Conservation (phyloP, 352 stramenopile species). For the Elongisporangium anandrum region DNA sequence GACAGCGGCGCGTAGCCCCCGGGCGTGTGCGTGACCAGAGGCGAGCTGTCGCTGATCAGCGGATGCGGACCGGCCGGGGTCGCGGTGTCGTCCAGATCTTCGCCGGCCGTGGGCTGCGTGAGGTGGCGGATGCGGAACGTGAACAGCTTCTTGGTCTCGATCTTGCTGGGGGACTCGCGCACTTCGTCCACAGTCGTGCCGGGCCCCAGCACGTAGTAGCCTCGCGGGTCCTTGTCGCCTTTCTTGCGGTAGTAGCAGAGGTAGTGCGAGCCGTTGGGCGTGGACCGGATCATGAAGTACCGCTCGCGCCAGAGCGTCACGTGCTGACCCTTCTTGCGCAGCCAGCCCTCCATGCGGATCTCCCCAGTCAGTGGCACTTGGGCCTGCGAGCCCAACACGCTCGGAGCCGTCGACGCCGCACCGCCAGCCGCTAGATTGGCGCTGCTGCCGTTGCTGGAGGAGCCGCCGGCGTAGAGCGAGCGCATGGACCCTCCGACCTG, state of each 20-base stretch:
- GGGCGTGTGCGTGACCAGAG: slow-evolving; percentile 7
- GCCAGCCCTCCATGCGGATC: slow-evolving; percentile 84
- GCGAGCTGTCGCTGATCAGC: slow-evolving; percentile 10
- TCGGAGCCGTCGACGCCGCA: neutral
- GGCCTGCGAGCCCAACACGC: slow-evolving; percentile 1
- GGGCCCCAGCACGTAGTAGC: slow-evolving; percentile 75
- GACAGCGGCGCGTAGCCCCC: slow-evolving; percentile 28
- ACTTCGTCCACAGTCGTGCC: slow-evolving; percentile 84
- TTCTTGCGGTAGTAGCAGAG: slow-evolving; percentile 85
- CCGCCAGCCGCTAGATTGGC: slow-evolving; percentile 6
- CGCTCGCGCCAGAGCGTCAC: slow-evolving; percentile 83
- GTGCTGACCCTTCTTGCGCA: slow-evolving; percentile 84
- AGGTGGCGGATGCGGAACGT: slow-evolving; percentile 77
- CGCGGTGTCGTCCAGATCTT: slow-evolving; percentile 41
- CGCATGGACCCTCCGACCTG: neutral
- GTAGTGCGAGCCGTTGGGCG: slow-evolving; percentile 70
- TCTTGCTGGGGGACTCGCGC: slow-evolving; percentile 79
- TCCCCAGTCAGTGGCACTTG: slow-evolving; percentile 32
- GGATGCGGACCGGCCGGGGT: slow-evolving; percentile 7
- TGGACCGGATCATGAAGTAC: slow-evolving; percentile 88
- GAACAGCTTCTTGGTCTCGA: slow-evolving; percentile 85
- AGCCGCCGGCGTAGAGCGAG: slow-evolving; percentile 7
- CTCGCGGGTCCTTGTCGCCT: slow-evolving; percentile 76
- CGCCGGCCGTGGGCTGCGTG: slow-evolving; percentile 31
- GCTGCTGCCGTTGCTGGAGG: neutral